Conservation (phyloP, 805 yeast species). For the Candida odintsovae region DNA sequence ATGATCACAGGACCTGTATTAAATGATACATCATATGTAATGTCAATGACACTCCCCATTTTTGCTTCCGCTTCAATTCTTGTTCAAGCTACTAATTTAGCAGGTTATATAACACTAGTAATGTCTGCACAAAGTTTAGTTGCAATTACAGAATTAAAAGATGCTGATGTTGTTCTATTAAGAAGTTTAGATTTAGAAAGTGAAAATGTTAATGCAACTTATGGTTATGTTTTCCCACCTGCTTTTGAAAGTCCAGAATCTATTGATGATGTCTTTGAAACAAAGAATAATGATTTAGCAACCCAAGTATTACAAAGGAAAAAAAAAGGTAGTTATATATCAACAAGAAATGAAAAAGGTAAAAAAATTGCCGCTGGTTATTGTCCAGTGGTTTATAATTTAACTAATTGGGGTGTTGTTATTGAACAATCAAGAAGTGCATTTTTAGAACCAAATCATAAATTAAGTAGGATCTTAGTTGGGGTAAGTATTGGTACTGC, state of each 20-base stretch:
- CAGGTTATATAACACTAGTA: slow-evolving; percentile 66
- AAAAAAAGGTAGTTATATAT: slow-evolving; percentile 35
- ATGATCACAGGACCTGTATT: slow-evolving; percentile 60
- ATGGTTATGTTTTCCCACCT: slow-evolving; percentile 37
- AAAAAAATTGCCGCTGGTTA: slow-evolving; percentile 51
- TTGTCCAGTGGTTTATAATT: slow-evolving; percentile 36
- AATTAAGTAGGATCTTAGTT: slow-evolving; percentile 59
- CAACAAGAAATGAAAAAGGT: slow-evolving; percentile 31
- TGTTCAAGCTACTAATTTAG: slow-evolving; percentile 38
- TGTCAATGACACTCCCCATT: slow-evolving; percentile 77
- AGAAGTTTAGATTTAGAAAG: slow-evolving; percentile 21
- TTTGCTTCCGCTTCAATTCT: slow-evolving; percentile 68
- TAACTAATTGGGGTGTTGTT: slow-evolving; percentile 64
- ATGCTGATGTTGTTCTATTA: slow-evolving; percentile 25
- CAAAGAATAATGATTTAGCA: slow-evolving; percentile 29
- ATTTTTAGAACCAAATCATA: slow-evolving; percentile 59
- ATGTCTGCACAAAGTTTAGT: slow-evolving; percentile 40
- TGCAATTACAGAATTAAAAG: slow-evolving; percentile 34
- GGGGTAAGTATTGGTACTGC: slow-evolving; percentile 80
- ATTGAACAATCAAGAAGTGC: slow-evolving; percentile 56
- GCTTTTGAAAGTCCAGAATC: slow-evolving; percentile 7
- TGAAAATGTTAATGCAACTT: slow-evolving; percentile 25
- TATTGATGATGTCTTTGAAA: slow-evolving; percentile 20
- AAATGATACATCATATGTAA: slow-evolving; percentile 40
- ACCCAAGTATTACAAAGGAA: slow-evolving; percentile 30